Base-by-base conservation (phyloP, 2,329 filamentous ascomycete species). In the Fusarium incarnatum region DNA sequence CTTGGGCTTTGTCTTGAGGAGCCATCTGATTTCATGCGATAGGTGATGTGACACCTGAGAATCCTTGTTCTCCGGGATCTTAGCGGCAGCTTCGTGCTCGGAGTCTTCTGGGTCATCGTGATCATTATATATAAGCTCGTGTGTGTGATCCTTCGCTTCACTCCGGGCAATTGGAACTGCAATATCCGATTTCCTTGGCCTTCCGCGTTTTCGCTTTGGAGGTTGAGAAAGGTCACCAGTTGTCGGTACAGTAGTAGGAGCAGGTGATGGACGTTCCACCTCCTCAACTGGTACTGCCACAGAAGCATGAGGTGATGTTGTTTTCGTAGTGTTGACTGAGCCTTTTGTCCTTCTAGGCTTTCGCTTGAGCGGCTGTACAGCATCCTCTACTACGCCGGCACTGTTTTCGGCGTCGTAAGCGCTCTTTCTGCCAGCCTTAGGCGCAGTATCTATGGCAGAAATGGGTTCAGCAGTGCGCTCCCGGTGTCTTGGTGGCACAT, bases 261-360 rank as follows among this genome's bases (percentile, higher is more conserved):
- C 32, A 23, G 18, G 20, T 18, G 18, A 23, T 5, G 7, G 16
- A 25, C 25, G 40, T 25, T n/a, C 22, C 12, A 6, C 20, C 22
- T 52, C 10, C 8, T 16, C 12, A n/a, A 4, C 10, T 25, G 32
- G 34, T 53, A 18, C 16, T 22, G 9, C 9, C 20, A 53, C 1
- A 41, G n/a, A 18, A 28, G 34, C 5, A 20, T 53, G 16, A 13
- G 23, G 4, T 5, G 23, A 4, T 8, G 49, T 53, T 42, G 3
- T 10, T 53, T 53, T 42, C 8, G 23, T 27, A 23, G 18, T 32
- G 20, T 11, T 47, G 23, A 22, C 41, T 47, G 60, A 64, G 34
- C 60, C 66, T 28, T 59, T 73, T 20, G 74, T 67, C 12, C 74
- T 73, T 23, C 74, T 73, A 30, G 70, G 66, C 47, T 71, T 74